Conservation (phyloP, 1,139 yeast genomes). For the Protomyces lactucae-debilis region DNA sequence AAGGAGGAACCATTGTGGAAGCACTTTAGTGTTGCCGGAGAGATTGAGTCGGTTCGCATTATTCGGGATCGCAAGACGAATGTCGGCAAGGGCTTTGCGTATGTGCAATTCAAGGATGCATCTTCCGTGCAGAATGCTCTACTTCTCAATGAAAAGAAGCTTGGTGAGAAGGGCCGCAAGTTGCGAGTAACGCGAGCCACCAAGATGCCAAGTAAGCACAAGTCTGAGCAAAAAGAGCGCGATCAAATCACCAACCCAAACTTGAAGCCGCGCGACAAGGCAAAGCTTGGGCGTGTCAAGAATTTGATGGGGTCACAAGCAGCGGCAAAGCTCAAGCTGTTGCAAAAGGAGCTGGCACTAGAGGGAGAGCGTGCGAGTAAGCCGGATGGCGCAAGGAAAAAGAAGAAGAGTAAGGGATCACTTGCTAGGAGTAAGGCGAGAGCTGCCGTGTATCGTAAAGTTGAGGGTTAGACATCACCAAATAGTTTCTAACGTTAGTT, state of each 20-base stretch:
- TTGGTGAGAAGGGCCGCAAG: slow-evolving; percentile 53
- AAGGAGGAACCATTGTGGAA: slow-evolving; percentile 84
- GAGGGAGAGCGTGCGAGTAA: slow-evolving; percentile 73
- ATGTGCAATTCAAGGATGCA: slow-evolving; percentile 83
- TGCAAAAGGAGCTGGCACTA: slow-evolving; percentile 42
- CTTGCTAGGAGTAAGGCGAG: slow-evolving; percentile 23
- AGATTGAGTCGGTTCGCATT: slow-evolving; percentile 81
- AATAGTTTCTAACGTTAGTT: slow-evolving; percentile 13
- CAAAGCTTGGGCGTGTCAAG: slow-evolving; percentile 75
- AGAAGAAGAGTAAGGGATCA: slow-evolving; percentile 22
- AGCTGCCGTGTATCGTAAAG: slow-evolving; percentile 18
- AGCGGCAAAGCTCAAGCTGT: slow-evolving; percentile 55
- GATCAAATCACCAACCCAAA: slow-evolving; percentile 34
- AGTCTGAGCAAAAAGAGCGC: slow-evolving; percentile 30
- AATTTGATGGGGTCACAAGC: slow-evolving; percentile 74
- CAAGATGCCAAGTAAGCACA: slow-evolving; percentile 38
- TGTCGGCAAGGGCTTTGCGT: slow-evolving; percentile 95
- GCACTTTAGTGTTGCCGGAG: slow-evolving; percentile 60
- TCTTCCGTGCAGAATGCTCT: slow-evolving; percentile 78
- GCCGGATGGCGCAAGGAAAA: slow-evolving; percentile 20
- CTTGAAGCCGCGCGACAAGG: slow-evolving; percentile 48
- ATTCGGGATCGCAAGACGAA: slow-evolving; percentile 90
- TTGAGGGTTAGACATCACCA: slow-evolving; percentile 24
- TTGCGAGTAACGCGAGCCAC: slow-evolving; percentile 78
- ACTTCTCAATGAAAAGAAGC: slow-evolving; percentile 65